phyloP scores from a whole-genome alignment of 2,329 filamentous ascomycete species.

The Diaporthe destruens region DNA sequence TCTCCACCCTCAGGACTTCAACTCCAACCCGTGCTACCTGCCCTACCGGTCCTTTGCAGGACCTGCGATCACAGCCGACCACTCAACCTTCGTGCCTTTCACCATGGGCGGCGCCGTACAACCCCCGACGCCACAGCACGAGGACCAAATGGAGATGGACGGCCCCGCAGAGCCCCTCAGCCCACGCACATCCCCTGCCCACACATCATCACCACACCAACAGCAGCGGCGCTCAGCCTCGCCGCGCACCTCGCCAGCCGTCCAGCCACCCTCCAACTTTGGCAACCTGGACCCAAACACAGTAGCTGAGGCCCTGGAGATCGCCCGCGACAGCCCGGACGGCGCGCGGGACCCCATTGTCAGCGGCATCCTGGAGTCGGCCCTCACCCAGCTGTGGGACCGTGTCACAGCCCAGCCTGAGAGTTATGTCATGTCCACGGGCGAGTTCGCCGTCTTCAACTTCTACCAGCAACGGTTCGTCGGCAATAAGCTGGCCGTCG shows the following conservation, averaged over 20 bases:
- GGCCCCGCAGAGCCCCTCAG: conserved; percentile 30
- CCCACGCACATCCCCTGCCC: conserved; percentile 32
- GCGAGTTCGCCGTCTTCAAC: conserved; percentile 91
- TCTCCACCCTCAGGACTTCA: conserved; percentile 35
- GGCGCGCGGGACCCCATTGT: conserved; percentile 73
- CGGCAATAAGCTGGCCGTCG: conserved; percentile 61
- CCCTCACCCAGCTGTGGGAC: conserved; percentile 74
- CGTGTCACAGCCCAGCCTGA: conserved; percentile 74
- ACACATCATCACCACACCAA: not conserved
- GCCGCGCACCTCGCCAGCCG: conserved; percentile 40
- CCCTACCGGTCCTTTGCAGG: conserved; percentile 31
- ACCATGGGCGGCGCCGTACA: conserved; percentile 36
- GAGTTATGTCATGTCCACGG: conserved; percentile 78
- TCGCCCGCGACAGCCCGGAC: conserved; percentile 79
- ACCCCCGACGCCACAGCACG: conserved; percentile 34
- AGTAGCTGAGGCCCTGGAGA: conserved; percentile 78
- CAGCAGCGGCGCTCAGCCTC: conserved; percentile 24
- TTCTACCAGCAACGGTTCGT: conserved; percentile 79
- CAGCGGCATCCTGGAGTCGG: conserved; percentile 73
- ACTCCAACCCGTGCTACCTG: conserved; percentile 35
- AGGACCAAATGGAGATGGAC: conserved; percentile 33
- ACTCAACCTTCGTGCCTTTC: conserved; percentile 23
- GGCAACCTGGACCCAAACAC: conserved; percentile 36
- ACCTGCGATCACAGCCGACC: conserved; percentile 24
- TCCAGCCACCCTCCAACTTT: conserved; percentile 37